A percentile compares a stretch with the other conserved stretches of the same genome.
These are phyloP conservation scores for Striga asiatica DNA, from an alignment of 257 asterid genomes.

Conservation along the genomic window DNA sequence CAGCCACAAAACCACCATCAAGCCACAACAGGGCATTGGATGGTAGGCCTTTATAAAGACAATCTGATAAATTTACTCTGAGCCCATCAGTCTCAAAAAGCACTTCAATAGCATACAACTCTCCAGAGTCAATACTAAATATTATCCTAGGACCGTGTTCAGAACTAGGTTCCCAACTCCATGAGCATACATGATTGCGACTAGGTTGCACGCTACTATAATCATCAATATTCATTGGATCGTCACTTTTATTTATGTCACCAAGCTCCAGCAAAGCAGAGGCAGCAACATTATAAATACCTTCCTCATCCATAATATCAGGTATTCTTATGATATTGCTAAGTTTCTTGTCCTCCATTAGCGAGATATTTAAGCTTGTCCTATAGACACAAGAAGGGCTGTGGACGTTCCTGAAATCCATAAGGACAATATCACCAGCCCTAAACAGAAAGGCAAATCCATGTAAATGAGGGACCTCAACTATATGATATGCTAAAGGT, in stretches of 20 bases:
- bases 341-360: constrained; percentile 52
- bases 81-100: constrained; percentile 53
- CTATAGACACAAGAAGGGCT: constrained; percentile 56
- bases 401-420: constrained; percentile 71
- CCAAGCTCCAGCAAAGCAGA: constrained; percentile 95
- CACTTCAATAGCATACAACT: constrained; percentile 58
- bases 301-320: constrained; percentile 89
- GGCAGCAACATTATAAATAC: constrained; percentile 79
- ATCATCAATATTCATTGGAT: constrained; percentile 83
- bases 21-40: constrained; percentile 79
- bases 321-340: constrained; percentile 49
- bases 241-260: constrained; percentile 66
- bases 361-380: constrained; percentile 57
- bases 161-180: constrained; percentile 88
- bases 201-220: constrained; percentile 49
- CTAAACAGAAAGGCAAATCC: constrained; percentile 80
- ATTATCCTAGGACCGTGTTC: constrained; percentile 51
- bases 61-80: constrained; percentile 64
- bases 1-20: constrained; percentile 71
- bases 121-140: constrained; percentile 87
- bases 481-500: constrained; percentile 73
- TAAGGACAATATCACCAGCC: constrained; percentile 78
- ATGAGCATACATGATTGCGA: constrained; percentile 66
- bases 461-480: constrained; percentile 77
- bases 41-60: constrained; percentile 68